Evolutionary conservation across 2,329 filamentous ascomycete genomes (phyloP).

Genomic region (Macrophomina tecta): DNA sequence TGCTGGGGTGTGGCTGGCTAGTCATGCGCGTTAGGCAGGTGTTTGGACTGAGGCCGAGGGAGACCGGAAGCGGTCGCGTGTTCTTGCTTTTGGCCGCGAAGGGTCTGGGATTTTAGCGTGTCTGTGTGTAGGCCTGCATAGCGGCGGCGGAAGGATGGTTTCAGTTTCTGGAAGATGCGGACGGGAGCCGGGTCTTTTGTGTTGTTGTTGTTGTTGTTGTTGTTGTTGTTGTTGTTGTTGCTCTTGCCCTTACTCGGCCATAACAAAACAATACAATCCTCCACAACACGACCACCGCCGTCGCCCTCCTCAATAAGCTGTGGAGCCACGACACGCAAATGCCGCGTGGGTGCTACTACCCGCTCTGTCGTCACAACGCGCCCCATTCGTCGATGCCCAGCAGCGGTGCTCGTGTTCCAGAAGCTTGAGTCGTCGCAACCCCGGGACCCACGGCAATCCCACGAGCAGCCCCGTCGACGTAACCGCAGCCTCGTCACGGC

Average conservation of each 20-base stretch:
- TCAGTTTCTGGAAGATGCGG: background rate
- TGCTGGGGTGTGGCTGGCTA: constrained; percentile 7
- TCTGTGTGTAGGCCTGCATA: background rate
- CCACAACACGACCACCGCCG: background rate
- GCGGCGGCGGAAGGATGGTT: background rate
- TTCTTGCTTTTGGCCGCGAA: background rate
- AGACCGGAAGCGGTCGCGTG: background rate
- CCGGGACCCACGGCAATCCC: constrained; percentile 12
- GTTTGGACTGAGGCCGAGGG: background rate
- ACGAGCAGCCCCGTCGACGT: constrained; percentile 2
- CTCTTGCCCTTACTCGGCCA: background rate
- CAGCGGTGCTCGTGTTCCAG: background rate
- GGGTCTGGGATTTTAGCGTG: background rate
- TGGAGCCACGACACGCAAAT: constrained; percentile 1
- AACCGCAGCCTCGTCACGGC: background rate
- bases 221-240: constrained; percentile 2
- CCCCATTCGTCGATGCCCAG: background rate
- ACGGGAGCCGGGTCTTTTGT: background rate
- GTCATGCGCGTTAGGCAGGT: constrained; percentile 11
- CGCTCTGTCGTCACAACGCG: background rate
- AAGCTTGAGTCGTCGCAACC: background rate
- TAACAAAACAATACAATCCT: constrained; percentile 8
- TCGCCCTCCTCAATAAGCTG: background rate
- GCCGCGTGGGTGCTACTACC: background rate
- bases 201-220: constrained; percentile 2